Evolutionary conservation across 306 rosid species (phyloP).

Genomic region (Dalbergia oliveri): DNA sequence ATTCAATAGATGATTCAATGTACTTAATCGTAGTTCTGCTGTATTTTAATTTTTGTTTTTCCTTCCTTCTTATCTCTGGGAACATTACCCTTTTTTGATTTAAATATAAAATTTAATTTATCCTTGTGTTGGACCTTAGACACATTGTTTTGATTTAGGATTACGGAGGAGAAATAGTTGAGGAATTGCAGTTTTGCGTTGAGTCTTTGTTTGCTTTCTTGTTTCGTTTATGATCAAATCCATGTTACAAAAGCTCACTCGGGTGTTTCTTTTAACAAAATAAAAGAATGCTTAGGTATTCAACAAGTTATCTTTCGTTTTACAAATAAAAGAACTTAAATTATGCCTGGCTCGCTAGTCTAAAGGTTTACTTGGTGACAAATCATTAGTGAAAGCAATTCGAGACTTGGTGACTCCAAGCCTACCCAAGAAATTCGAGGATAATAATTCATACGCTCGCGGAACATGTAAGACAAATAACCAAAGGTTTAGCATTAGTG

Average conservation of each 20-base stretch:
- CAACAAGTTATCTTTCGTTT: neutral
- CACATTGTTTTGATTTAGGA: slow-evolving; percentile 27
- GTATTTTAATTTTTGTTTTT: slow-evolving; percentile 18
- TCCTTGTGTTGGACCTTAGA: slow-evolving; percentile 30
- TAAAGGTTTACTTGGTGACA: too few species aligned
- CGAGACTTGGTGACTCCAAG: too few species aligned
- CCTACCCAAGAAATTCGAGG: too few species aligned
- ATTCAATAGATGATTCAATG: slow-evolving; percentile 27
- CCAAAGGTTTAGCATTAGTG: neutral
- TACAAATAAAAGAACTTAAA: neutral
- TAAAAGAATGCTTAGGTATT: neutral
- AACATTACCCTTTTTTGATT: slow-evolving; percentile 11
- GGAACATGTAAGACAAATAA: too few species aligned
- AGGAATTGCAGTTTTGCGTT: neutral
- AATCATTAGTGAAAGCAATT: too few species aligned
- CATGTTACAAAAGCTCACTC: neutral
- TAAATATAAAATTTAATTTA: slow-evolving; percentile 15
- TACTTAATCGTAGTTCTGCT: slow-evolving; percentile 22
- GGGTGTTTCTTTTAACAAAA: neutral
- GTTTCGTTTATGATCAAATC: slow-evolving; percentile 8
- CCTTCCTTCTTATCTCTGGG: neutral
- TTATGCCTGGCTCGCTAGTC: too few species aligned
- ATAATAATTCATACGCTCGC: neutral
- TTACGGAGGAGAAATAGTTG: neutral
- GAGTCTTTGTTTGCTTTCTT: neutral